Conservation (phyloP, 2,329 filamentous ascomycete genomes). For the Aspergillus hiratsukae region DNA sequence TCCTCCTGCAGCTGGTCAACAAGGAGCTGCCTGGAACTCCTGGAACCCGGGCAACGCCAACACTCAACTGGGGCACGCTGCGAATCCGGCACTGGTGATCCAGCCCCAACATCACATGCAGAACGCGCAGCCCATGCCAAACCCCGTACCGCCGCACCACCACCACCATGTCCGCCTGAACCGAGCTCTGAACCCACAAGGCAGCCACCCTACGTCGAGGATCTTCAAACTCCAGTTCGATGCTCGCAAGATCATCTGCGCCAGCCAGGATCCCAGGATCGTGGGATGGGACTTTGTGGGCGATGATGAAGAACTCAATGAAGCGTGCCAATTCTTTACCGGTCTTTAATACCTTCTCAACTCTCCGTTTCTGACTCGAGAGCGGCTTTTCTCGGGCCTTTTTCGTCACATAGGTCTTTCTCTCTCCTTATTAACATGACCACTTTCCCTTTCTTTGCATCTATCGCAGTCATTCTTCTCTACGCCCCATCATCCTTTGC, state of each 20-base stretch:
- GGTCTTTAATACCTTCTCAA: constrained; percentile 23
- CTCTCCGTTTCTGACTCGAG: neutral
- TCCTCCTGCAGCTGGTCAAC: neutral
- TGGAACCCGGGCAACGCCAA: neutral
- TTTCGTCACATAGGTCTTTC: neutral
- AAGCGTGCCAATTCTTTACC: constrained; percentile 73
- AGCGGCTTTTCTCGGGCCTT: neutral
- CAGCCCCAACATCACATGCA: neutral
- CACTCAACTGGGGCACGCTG: neutral
- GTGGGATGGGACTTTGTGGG: constrained; percentile 98
- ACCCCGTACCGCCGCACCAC: neutral
- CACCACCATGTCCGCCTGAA: neutral
- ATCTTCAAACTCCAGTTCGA: constrained; percentile 98
- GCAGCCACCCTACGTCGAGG: constrained; percentile 48
- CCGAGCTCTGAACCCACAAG: constrained; percentile 25
- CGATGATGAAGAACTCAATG: constrained; percentile 72
- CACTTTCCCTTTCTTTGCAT: neutral
- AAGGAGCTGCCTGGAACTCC: neutral
- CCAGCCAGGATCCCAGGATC: constrained; percentile 84
- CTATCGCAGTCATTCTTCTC: neutral
- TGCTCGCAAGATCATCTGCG: constrained; percentile 86
- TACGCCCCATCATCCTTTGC: neutral
- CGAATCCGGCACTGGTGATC: neutral
- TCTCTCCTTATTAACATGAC: neutral
- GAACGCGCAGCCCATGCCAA: neutral